phyloP scores from a whole-genome alignment of 2,329 filamentous ascomycete species.

The Corinectria fuckeliana region DNA sequence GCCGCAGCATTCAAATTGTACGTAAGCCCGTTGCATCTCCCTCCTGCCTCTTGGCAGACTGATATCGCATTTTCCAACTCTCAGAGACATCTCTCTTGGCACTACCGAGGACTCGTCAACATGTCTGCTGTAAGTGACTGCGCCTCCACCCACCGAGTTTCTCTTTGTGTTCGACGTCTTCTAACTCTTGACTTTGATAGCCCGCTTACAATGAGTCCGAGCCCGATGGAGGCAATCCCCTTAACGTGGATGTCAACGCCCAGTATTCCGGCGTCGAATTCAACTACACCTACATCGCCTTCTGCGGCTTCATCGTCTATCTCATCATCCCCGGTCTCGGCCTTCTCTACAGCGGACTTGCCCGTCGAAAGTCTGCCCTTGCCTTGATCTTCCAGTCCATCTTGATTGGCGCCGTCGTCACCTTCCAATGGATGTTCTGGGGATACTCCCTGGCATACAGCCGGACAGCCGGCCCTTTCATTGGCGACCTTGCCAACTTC shows the following conservation, averaged over 20 bases:
- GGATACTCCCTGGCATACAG: slow-evolving; percentile 51
- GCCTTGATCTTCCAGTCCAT: slow-evolving; percentile 55
- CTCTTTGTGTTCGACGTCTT: neutral
- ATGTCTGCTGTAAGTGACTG: slow-evolving; percentile 14
- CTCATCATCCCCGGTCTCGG: slow-evolving; percentile 30
- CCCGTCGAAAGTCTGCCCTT: slow-evolving; percentile 45
- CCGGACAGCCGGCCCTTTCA: slow-evolving; percentile 41
- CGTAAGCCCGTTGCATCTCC: neutral
- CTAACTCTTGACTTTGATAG: slow-evolving; percentile 1
- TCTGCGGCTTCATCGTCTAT: slow-evolving; percentile 26
- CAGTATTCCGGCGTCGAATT: slow-evolving; percentile 19
- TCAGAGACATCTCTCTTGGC: neutral
- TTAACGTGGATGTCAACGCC: slow-evolving; percentile 20
- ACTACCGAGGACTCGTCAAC: neutral
- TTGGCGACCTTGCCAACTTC: slow-evolving; percentile 44
- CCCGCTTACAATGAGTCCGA: slow-evolving; percentile 20
- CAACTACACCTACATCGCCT: slow-evolving; percentile 24
- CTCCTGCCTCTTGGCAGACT: slow-evolving; percentile 1
- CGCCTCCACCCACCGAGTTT: neutral
- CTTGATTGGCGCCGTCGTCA: slow-evolving; percentile 50
- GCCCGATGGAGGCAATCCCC: slow-evolving; percentile 20
- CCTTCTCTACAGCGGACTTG: slow-evolving; percentile 48
- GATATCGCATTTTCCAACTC: neutral
- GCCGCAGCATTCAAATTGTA: slow-evolving; percentile 4
- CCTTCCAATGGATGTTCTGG: slow-evolving; percentile 55